These are phyloP conservation scores for Cladosporium sp. DNA, from an alignment of 2,329 filamentous ascomycete genomes.

Conservation along the genomic window DNA sequence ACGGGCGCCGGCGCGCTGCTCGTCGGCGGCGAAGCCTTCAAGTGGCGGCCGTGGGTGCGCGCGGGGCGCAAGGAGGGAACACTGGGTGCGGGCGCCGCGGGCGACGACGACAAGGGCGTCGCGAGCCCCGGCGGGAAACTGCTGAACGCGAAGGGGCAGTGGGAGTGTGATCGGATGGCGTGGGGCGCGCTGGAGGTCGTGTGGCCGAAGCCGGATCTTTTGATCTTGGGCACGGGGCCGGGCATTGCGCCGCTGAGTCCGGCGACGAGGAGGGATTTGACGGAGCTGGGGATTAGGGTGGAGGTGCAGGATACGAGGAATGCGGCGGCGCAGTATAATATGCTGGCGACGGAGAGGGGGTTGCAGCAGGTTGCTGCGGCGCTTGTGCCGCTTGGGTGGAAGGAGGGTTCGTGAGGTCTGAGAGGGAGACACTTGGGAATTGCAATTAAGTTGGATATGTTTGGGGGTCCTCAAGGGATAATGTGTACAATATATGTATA, in stretches of 20 bases:
- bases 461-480: not conserved
- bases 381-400: slow-evolving; percentile 80
- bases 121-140: slow-evolving; percentile 40
- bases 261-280: slow-evolving; percentile 64
- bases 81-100: slow-evolving; percentile 31
- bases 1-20: slow-evolving; percentile 66
- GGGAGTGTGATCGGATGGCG: slow-evolving; percentile 63
- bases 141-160: slow-evolving; percentile 72
- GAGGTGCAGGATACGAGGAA: slow-evolving; percentile 91
- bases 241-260: slow-evolving; percentile 71
- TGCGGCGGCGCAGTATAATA: slow-evolving; percentile 88
- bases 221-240: slow-evolving; percentile 81
- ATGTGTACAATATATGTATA: not conserved
- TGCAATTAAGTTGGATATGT: not conserved
- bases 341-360: slow-evolving; percentile 89
- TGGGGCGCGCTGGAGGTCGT: slow-evolving; percentile 72
- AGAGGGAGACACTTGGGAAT: not conserved
- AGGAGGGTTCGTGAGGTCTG: slow-evolving; percentile 41
- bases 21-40: slow-evolving; percentile 79
- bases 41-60: slow-evolving; percentile 72
- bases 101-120: slow-evolving; percentile 30
- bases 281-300: slow-evolving; percentile 71
- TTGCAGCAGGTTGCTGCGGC: slow-evolving; percentile 80
- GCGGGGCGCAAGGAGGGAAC: slow-evolving; percentile 29
- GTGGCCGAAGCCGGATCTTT: slow-evolving; percentile 88